These are phyloP conservation scores for Helicostylum pulchrum DNA, from an alignment of 192 early-diverging fungal genomes.

Conservation along the genomic window DNA sequence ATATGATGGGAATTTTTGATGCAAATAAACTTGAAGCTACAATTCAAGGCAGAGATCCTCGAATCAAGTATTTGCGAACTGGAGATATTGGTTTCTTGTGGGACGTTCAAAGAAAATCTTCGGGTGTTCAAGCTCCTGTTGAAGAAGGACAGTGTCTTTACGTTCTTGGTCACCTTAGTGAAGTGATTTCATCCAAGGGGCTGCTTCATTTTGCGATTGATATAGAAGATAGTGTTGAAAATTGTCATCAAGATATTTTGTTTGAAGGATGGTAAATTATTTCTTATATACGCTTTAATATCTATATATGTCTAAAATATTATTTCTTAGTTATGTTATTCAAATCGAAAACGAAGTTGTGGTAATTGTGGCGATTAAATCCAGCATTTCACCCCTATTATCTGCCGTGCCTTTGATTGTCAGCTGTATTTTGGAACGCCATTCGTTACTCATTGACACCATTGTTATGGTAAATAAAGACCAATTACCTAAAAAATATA, in stretches of 20 bases:
- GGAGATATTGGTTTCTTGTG: conserved; percentile 83
- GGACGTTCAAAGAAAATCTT: conserved; percentile 46
- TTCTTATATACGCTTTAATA: background rate
- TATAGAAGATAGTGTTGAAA: conserved; percentile 71
- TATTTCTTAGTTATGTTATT: conserved; percentile 10
- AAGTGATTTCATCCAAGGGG: conserved; percentile 68
- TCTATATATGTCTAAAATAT: background rate
- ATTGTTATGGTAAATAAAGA: conserved; percentile 16
- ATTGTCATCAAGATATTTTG: conserved; percentile 50
- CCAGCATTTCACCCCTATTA: conserved; percentile 2
- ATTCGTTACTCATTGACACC: conserved; percentile 14
- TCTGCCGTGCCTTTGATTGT: conserved; percentile 9
- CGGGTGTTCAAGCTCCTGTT: conserved; percentile 33
- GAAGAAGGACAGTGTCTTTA: conserved; percentile 70
- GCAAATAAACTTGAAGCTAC: conserved; percentile 39
- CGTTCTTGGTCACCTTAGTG: conserved; percentile 66
- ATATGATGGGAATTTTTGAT: conserved; percentile 33
- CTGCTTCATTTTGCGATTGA: conserved; percentile 72
- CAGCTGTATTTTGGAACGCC: conserved; percentile 8
- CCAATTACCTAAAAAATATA: conserved; percentile 6
- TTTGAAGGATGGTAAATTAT: conserved; percentile 45
- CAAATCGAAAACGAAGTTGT: conserved; percentile 10
- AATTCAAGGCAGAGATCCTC: conserved; percentile 58
- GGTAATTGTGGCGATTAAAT: conserved; percentile 7
- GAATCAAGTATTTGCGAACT: conserved; percentile 67